phyloP scores from a whole-genome alignment of 768 basidiomycete species.

The Scleroderma citrinum region DNA sequence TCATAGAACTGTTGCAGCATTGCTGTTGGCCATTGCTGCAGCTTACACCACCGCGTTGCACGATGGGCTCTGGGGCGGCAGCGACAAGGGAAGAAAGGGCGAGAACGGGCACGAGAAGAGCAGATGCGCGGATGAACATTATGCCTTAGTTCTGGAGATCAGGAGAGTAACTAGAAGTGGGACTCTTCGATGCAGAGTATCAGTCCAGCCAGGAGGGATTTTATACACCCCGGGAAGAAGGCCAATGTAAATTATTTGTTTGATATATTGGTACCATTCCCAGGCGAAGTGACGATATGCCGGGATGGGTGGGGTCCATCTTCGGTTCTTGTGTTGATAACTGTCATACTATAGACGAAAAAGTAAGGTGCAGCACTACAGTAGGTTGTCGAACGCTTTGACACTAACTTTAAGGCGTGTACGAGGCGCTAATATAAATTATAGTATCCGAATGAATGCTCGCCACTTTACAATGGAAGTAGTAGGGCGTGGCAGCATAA shows the following conservation, averaged over 20 bases:
- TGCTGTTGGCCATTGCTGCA: conserved; percentile 26
- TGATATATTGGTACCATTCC: too few species aligned
- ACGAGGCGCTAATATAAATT: too few species aligned
- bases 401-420: too few species aligned
- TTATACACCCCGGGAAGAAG: not conserved
- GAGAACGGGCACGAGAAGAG: not conserved
- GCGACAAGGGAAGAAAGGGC: not conserved
- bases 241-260: not conserved
- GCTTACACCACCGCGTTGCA: conserved; percentile 1
- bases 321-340: too few species aligned
- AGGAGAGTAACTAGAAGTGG: not conserved
- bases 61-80: not conserved
- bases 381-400: too few species aligned
- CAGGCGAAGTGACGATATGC: too few species aligned
- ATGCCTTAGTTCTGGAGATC: not conserved
- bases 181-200: not conserved
- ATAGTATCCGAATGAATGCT: too few species aligned
- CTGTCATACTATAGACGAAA: too few species aligned
- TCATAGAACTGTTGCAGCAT: conserved; percentile 29
- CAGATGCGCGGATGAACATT: not conserved
- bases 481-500: too few species aligned
- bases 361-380: too few species aligned
- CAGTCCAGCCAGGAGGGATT: not conserved
- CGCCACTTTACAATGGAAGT: too few species aligned
- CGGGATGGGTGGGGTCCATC: too few species aligned